Percentiles rank a stretch among this genome's conserved stretches.
phyloP scores from a whole-genome alignment of 345 rosid species.

The Boechera retrofracta region DNA sequence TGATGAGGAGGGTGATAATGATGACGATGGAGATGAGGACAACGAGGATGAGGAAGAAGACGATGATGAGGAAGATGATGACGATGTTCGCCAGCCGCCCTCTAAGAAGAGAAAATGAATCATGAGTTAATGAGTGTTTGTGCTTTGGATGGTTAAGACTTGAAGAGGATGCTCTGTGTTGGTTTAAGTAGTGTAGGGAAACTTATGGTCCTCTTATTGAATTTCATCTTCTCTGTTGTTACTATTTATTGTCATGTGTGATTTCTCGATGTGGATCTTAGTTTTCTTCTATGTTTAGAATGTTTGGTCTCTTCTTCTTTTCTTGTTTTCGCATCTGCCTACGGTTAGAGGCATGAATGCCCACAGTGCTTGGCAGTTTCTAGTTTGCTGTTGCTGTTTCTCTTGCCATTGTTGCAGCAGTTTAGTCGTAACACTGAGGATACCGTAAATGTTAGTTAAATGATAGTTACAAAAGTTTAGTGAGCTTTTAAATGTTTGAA shows the following conservation, averaged over 20 bases:
- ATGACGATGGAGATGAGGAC: constrained; percentile 45
- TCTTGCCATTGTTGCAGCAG: background rate
- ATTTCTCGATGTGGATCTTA: constrained; percentile 9
- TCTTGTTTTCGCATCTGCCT: background rate
- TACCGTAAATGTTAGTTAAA: no score
- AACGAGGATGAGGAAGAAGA: constrained; percentile 52
- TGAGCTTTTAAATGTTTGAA: no score
- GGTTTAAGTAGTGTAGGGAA: constrained; percentile 26
- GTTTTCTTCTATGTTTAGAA: background rate
- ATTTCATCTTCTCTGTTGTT: constrained; percentile 22
- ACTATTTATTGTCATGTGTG: constrained; percentile 19
- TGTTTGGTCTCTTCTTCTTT: background rate
- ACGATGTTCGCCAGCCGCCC: constrained; percentile 60
- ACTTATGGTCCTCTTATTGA: constrained; percentile 8
- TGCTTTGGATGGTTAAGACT: constrained; percentile 15
- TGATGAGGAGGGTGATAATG: constrained; percentile 48
- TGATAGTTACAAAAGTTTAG: no score
- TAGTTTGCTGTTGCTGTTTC: background rate
- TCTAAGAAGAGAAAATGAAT: constrained; percentile 67
- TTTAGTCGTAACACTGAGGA: background rate
- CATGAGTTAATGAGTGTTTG: background rate
- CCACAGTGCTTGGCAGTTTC: background rate
- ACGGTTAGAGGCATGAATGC: background rate
- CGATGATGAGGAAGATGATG: constrained; percentile 53
- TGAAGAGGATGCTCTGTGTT: constrained; percentile 31